Base-by-base conservation (phyloP, 148 eudicot genomes). In the Diospyros lotus region DNA sequence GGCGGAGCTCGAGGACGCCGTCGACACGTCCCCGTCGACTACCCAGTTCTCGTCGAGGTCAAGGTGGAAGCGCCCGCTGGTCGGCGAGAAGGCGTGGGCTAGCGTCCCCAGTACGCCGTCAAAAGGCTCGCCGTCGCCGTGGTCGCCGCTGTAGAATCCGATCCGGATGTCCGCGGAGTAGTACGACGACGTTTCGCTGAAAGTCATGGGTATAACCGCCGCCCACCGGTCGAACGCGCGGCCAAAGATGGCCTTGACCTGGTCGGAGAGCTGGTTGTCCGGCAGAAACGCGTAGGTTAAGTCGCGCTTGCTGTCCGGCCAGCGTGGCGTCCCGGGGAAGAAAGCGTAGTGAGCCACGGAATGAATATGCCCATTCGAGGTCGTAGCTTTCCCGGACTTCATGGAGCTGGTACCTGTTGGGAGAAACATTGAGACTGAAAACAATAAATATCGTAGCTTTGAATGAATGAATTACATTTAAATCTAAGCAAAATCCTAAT, bases 51-150 rank as follows among this genome's bases (percentile, higher is more conserved):
- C 88, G 3, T 66, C 89, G 3, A 40, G 28, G 79, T 86, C 86
- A 8, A 86, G 18, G 18, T 86, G 86, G 8, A 86, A 58, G 58
- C 13, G 4, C 70, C 86, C 89, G 17, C 15, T 71, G 4, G 86
- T 81, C 56, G 89, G 89, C 39, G 89, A 76, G 56, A 86, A 86
- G 15, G 86, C 89, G 73, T 86, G 89, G 0, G 84, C 89, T 8
- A 86, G 56, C 5, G 84, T 83, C 63, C 86, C 82, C 12, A 86
- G 6, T 4, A 62, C 80, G 9, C 86, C 86, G 40, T 86, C 88
- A 41, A 83, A 86, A 17, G 84, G 50, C 72, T 86, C 86, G 6
- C 86, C 84, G 71, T 86, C 86, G 48, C 84, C 82, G 53, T 86
- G 89, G 39, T 81, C 84, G 10, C 84, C 84, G 3, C 11, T 68